Conservation (phyloP, 1,284 basidiomycete genomes). For the Ceratobasidium sp. region DNA sequence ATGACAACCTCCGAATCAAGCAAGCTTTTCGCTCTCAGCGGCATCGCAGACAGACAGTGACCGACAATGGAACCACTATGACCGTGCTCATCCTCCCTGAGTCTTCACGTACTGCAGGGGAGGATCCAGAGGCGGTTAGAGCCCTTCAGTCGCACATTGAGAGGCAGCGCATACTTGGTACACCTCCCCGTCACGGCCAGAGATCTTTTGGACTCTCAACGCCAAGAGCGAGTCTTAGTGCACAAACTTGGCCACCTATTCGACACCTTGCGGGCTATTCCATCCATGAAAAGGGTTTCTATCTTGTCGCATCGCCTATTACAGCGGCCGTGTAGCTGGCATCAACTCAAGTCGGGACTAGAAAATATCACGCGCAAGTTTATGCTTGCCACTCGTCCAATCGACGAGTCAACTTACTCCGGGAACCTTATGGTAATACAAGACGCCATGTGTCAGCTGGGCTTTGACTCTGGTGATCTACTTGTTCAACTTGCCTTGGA, state of each 20-base stretch:
- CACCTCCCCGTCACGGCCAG: not conserved
- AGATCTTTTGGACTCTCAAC: not conserved
- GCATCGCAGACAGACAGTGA: not conserved
- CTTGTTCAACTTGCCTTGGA: not conserved
- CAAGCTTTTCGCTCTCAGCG: not conserved
- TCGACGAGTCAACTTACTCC: not conserved
- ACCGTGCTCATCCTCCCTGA: slow-evolving; percentile 8
- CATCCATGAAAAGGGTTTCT: not conserved
- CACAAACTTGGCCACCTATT: not conserved
- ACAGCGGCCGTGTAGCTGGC: not conserved
- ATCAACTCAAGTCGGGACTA: not conserved
- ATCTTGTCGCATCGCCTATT: not conserved
- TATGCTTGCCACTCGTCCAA: not conserved
- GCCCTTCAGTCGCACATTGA: not conserved
- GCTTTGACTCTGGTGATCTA: not conserved
- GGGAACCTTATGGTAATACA: not conserved
- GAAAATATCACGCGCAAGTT: not conserved
- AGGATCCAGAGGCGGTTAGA: not conserved
- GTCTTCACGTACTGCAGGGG: slow-evolving; percentile 9
- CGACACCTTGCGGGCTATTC: not conserved
- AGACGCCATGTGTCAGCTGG: not conserved
- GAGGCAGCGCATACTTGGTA: not conserved
- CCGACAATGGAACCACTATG: slow-evolving; percentile 14
- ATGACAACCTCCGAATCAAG: slow-evolving; percentile 24
- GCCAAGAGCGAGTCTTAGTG: not conserved